These are phyloP conservation scores for Hypocrella siamensis DNA, from an alignment of 2,329 filamentous ascomycete species.

Conservation along the genomic window DNA sequence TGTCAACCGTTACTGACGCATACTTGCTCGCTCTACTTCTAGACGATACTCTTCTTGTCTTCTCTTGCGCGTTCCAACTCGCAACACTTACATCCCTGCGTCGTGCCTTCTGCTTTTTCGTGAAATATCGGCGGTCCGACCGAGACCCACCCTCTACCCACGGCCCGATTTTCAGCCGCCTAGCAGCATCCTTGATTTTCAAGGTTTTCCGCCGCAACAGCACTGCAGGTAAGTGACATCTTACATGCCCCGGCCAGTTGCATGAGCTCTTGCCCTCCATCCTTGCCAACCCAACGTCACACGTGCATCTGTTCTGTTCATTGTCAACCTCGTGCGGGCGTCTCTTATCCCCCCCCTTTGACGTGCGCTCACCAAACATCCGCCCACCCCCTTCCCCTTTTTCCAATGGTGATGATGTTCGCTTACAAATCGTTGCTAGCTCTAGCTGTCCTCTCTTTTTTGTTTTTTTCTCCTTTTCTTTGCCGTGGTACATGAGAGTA, in stretches of 20 bases:
- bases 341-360: no score
- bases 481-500: constrained; percentile 6
- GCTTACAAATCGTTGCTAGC: constrained; percentile 15
- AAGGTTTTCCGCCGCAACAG: constrained; percentile 2
- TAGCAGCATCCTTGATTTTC: background rate
- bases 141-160: background rate
- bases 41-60: no score
- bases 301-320: no score
- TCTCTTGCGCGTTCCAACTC: no score
- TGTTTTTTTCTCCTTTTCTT: background rate
- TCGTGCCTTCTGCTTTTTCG: no score
- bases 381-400: no score
- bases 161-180: constrained; percentile 6
- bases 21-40: no score
- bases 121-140: no score
- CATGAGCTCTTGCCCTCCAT: constrained; percentile 1
- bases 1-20: no score
- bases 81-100: constrained; percentile 5
- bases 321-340: no score
- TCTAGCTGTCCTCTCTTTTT: constrained; percentile 9
- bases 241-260: no score
- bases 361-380: constrained; percentile 2
- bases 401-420: constrained; percentile 10
- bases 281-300: constrained; percentile 1
- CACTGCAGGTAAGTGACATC: constrained; percentile 5